Evolutionary conservation across 2,329 filamentous ascomycete genomes (phyloP), one percentile per base, ranked within the genome.

Genomic region (Fusarium torulosum): DNA sequence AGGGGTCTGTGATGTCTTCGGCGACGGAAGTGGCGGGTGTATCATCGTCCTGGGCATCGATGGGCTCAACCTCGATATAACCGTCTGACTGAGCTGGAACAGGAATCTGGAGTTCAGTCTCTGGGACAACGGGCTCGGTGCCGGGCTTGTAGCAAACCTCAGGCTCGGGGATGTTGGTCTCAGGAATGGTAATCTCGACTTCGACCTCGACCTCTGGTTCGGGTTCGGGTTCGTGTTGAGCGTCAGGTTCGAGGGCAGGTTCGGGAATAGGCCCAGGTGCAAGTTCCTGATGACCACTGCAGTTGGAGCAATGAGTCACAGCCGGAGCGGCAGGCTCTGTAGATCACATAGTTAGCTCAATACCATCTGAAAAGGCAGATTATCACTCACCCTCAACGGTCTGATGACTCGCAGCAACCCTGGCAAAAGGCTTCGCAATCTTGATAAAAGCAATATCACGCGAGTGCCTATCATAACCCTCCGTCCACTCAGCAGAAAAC

Each of bases 391-490:
- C 55, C 8, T 54, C 11, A 8, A n/a, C 4, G 1, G 40, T 17
- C 6, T 25, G 17, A 19, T 20, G 29, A 13, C 7, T 11, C 49
- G 23, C 25, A 21, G 27, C 37, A 20, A 27, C 20, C 6, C 17
- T 2, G 38, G 44, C 2, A 2, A 25, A 8, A 21, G 15, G 19
- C 0, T 43, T 27, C 1, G 7, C 57, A 8, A 76, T 21, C 29
- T 74, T 57, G 23, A 77, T 62, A 33, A 77, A 74, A 33, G 72
- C 67, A 9, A 76, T 50, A 11, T 77, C 73, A 6, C 57, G 59
- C 4, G 38, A 43, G 4, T 66, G 67, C 21, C 66, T 69, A 1
- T 60, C 49, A 4, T 47, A 46, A 3, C 41, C 46, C 4, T 62
- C 35, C 6, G 71, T 7, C 69, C 71, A 76, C n/a, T 74, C 69